These are phyloP conservation scores for Picea glauca DNA, from an alignment of 75 land plant species.

Conservation along the genomic window DNA sequence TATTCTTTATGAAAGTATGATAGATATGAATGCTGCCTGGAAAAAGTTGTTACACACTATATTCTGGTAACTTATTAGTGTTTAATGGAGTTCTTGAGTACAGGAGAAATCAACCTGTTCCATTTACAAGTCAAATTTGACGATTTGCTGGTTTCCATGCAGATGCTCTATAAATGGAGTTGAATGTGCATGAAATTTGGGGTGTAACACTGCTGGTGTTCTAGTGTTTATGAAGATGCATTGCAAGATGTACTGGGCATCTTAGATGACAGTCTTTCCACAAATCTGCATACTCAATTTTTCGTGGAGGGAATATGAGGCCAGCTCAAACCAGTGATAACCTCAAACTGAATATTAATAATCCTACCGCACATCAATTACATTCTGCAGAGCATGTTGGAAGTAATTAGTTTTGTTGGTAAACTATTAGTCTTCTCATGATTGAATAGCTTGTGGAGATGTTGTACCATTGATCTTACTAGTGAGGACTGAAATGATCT, in stretches of 20 bases:
- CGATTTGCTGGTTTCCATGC: neutral
- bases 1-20: neutral
- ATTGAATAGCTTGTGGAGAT: no score
- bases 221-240: neutral
- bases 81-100: neutral
- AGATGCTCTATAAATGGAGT: neutral
- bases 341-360: neutral
- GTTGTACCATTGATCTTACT: no score
- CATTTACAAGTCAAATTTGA: neutral
- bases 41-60: neutral
- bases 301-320: neutral
- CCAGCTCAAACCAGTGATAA: neutral
- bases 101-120: neutral
- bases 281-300: neutral
- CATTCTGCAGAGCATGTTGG: neutral
- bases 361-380: neutral
- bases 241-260: neutral
- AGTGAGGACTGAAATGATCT: neutral
- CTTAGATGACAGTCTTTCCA: neutral
- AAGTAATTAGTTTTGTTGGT: neutral
- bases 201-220: neutral
- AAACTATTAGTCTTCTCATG: neutral
- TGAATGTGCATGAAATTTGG: neutral
- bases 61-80: neutral
- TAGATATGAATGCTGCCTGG: neutral